Base-by-base conservation (phyloP, 2,329 filamentous ascomycete genomes). In the Trichoderma atrobrunneum region DNA sequence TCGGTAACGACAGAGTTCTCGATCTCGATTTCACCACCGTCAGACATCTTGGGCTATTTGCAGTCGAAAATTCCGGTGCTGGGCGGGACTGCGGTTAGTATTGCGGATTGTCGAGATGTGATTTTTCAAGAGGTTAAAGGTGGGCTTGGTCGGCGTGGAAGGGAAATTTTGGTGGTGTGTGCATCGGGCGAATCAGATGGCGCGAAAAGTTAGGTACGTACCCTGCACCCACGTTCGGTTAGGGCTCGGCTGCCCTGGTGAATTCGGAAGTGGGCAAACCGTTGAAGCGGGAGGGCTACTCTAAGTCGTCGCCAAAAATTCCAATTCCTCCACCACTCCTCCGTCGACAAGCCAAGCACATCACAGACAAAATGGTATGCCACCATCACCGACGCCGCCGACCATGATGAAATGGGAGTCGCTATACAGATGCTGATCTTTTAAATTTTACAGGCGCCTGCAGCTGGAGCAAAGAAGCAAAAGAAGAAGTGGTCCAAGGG, bases 11-110 rank as follows among this genome's bases (percentile, higher is more conserved):
- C 87, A 82, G 90, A 88, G 88, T 87, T 90, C 85, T 93, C 92
- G 86, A 96, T 92, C 89, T 97, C 94, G 86, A 97, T 92, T 89
- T 97, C 95, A 88, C 92, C 94, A 87, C 86, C 87, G 87, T 97
- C 94, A 92, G 94, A 97, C 94, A 97, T 97, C 81, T 86, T 93
- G 87, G 85, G 80, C 81, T 65, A 63, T 78, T 79, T 79, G 80
- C 80, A 80, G 80, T 81, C 79, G 81, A 79, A 77, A 75, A 75
- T 80, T 79, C 77, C 77, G 77, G 78, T 76, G 79, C 78, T 80
- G 79, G 78, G 78, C 78, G 78, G 72, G 77, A 79, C 77, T 81
- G 78, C 78, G 77, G 79, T 82, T 81, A 81, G 80, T 82, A 77
- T 76, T 77, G 79, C 77, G 77, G 78, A 75, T 75, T 80, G 80